Evolutionary conservation across 2,329 filamentous ascomycete species (phyloP), one percentile per base, ranked within the genome.

Genomic region (Aspergillus hortae): DNA sequence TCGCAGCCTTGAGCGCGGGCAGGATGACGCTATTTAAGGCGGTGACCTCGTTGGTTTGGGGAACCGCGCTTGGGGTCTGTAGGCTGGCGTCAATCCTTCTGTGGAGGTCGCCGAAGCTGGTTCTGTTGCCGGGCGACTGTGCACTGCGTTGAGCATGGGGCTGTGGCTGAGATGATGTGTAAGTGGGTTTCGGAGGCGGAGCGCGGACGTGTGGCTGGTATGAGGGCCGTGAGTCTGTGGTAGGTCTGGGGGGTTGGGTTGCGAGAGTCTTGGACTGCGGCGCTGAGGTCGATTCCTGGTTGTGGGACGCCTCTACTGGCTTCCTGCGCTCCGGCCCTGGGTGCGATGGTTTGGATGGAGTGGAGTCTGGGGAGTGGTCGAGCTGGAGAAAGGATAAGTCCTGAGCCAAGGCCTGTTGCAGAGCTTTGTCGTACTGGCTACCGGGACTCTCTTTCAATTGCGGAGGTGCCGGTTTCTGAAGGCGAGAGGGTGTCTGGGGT

Each of bases 21-120:
- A 97, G 86, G 35, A 99, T 90, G 46, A 99, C 92, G 60, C 92
- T 90, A 65, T 88, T 90, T 1, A 96, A 80, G 2, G 92, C 91
- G 48, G 95, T 94, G 19, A 95, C 80, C 52, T 95, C 88, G 11
- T 82, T 84, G 7, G 55, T 63, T 51, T 41, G 61, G 54, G 49
- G 58, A 33, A 36, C 59, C 43, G 47, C 58, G 59, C 45, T 67
- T n/a, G 46, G 36, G 11, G 33, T 45, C 14, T 52, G 52, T 33
- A 52, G 14, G 43, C 42, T 56, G 12, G 56, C 32, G 30, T 54
- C 52, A 10, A 51, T 43, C 12, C 48, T 50, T n/a, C 44, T 53
- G 14, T 55, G 52, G 48, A 27, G 49, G 23, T 49, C 53, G 23
- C 17, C 50, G 40, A 50, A 55, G 30, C 30, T 57, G 17, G 27